Evolutionary conservation across 2,329 filamentous ascomycete genomes (phyloP), one percentile per base, ranked within the genome.

Genomic region (Elsinoe necatrix): DNA sequence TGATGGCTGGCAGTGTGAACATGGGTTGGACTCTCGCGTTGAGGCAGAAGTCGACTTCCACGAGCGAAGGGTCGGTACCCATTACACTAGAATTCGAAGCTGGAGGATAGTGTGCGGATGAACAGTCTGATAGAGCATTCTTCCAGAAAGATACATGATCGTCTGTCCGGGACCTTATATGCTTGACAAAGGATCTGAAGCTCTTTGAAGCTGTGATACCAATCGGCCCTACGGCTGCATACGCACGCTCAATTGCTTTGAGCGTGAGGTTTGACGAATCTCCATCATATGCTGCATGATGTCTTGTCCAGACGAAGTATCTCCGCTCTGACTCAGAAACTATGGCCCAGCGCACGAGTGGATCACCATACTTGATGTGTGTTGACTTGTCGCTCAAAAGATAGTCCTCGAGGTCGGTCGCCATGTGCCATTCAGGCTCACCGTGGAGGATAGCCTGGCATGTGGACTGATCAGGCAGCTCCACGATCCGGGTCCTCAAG

Each of bases 271-370:
- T 29, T 4, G 11, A 50, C 18, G 45, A 50, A 4, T 31, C 45
- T 8, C 68, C 69, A 57, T 71, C 69, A 54, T 70, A 71, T 0
- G 71, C 56, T 8, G 69, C 66, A 54, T 72, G 69, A 56, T 71
- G 69, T 2, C 66, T 65, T 8, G 67, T 67, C 66, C 68, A 70
- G 7, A 70, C 64, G 39, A 71, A 69, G 23, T 43, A 55, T 25
- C 21, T 42, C 35, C n/a, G 16, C 18, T 4, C 21, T n/a, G 18
- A 18, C n/a, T 55, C 20, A 6, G 34, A n/a, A 11, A 55, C 37
- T 12, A 55, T 4, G 3, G 45, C 45, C 45, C 45, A 50, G 25
- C 45, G 45, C 2, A 50, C 45, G 2, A 50, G 45, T 9, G 45
- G 45, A 9, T 31, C 4, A 1, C 45, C 45, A 18, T 25, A 31